These are phyloP conservation scores for Alternaria consortialis DNA, from an alignment of 2,329 filamentous ascomycete species.

Conservation along the genomic window DNA sequence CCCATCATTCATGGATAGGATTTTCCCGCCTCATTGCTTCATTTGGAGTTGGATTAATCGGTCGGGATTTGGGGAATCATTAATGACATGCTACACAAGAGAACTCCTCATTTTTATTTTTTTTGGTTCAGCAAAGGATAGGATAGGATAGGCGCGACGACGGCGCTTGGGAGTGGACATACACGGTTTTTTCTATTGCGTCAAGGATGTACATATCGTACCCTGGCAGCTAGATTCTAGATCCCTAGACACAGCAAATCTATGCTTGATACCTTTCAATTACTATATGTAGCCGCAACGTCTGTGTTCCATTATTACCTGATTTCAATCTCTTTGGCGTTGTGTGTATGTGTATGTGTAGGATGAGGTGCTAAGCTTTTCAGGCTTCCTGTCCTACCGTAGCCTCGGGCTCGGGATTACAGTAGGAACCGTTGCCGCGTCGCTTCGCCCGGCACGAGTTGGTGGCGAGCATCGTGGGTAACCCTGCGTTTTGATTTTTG, in stretches of 20 bases:
- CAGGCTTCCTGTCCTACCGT: background rate
- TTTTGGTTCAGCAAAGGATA: background rate
- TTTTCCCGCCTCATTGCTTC: background rate
- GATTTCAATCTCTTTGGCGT: too few relatives aligned
- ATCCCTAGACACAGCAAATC: background rate
- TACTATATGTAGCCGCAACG: too few relatives aligned
- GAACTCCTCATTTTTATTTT: background rate
- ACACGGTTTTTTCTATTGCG: background rate
- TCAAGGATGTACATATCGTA: background rate
- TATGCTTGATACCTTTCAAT: background rate
- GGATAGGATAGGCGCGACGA: background rate
- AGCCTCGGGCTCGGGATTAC: background rate
- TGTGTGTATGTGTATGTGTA: too few relatives aligned
- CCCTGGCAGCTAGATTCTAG: background rate
- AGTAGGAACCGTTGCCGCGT: background rate
- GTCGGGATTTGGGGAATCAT: background rate
- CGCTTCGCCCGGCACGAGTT: background rate
- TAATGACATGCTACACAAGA: background rate
- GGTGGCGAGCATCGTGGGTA: conserved; percentile 1
- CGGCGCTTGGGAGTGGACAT: conserved; percentile 3
- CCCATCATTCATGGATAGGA: background rate
- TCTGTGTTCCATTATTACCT: background rate
- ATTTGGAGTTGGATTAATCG: background rate
- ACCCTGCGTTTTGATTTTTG: background rate
- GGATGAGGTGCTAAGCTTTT: background rate